Evolutionary conservation across 2,329 filamentous ascomycete genomes (phyloP).

Genomic region (Hysterium pulicare): DNA sequence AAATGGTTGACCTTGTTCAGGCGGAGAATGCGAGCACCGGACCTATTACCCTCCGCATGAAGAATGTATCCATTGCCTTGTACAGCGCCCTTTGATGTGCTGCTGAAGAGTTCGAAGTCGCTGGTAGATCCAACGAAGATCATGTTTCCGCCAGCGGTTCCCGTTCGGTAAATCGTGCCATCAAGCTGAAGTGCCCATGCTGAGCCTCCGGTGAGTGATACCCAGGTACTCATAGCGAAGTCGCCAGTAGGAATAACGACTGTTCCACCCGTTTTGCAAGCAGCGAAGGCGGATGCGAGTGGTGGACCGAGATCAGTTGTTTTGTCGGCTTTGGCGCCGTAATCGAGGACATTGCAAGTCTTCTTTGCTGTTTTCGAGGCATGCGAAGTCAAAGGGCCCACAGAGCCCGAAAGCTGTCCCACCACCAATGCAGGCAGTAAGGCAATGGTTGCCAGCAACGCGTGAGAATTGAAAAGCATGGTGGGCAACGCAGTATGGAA

Average conservation of each 20-base stretch:
- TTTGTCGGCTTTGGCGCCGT: constrained; percentile 51
- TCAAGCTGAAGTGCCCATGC: constrained; percentile 53
- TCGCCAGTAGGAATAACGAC: constrained; percentile 50
- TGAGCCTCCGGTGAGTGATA: constrained; percentile 45
- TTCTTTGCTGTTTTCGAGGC: constrained; percentile 46
- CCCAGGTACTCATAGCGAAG: constrained; percentile 51
- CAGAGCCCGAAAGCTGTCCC: constrained; percentile 32
- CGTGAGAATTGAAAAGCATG: constrained; percentile 22
- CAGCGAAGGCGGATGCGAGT: constrained; percentile 48
- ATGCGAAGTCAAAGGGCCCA: constrained; percentile 29
- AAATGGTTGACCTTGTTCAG: constrained; percentile 46
- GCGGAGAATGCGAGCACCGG: constrained; percentile 46
- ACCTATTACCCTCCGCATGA: constrained; percentile 40
- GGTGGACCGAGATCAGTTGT: constrained; percentile 51
- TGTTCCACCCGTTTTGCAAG: constrained; percentile 50
- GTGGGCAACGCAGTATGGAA: not conserved
- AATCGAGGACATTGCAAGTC: constrained; percentile 52
- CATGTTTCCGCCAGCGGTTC: constrained; percentile 52
- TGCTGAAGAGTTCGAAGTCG: constrained; percentile 55
- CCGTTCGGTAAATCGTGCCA: constrained; percentile 52
- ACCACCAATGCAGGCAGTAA: constrained; percentile 17
- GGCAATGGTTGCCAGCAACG: constrained; percentile 18
- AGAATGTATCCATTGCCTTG: constrained; percentile 53
- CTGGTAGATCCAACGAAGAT: constrained; percentile 48
- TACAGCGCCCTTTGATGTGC: constrained; percentile 50